Conservation (phyloP, 2,329 filamentous ascomycete genomes). For the Botrytis byssoidea region DNA sequence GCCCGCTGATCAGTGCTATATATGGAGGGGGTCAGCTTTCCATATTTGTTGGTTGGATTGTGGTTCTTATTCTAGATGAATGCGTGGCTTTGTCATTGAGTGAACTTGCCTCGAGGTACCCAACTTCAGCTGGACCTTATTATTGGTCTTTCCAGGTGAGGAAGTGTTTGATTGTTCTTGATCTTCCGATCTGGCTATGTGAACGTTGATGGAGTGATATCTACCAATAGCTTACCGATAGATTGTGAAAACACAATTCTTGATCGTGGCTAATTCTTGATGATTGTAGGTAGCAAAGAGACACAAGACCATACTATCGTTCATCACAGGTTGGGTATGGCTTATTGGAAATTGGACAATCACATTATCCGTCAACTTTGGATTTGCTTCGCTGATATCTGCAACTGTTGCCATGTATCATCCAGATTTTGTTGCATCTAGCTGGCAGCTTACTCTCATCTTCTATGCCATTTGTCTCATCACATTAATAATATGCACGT, state of each 20-base stretch:
- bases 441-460: slow-evolving; percentile 69
- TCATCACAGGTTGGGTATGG: slow-evolving; percentile 74
- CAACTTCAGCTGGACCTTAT: slow-evolving; percentile 76
- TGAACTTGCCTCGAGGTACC: slow-evolving; percentile 74
- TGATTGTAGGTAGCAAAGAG: slow-evolving; percentile 49
- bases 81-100: slow-evolving; percentile 69
- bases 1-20: slow-evolving; percentile 37
- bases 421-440: slow-evolving; percentile 50
- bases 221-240: neutral
- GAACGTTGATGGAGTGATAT: neutral
- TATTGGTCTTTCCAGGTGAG: slow-evolving; percentile 71
- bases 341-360: slow-evolving; percentile 80
- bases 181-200: neutral
- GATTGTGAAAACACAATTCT: neutral
- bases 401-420: slow-evolving; percentile 54
- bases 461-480: slow-evolving; percentile 67
- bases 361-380: slow-evolving; percentile 79
- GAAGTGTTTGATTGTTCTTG: neutral
- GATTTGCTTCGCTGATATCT: slow-evolving; percentile 55
- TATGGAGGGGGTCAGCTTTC: slow-evolving; percentile 48
- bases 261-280: neutral
- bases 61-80: slow-evolving; percentile 54
- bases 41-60: slow-evolving; percentile 57
- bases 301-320: slow-evolving; percentile 63
- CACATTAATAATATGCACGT: slow-evolving; percentile 63